A percentile compares a stretch with the other conserved stretches of the same genome.
phyloP scores from a whole-genome alignment of 306 rosid genomes.

The Arachis stenosperma region DNA sequence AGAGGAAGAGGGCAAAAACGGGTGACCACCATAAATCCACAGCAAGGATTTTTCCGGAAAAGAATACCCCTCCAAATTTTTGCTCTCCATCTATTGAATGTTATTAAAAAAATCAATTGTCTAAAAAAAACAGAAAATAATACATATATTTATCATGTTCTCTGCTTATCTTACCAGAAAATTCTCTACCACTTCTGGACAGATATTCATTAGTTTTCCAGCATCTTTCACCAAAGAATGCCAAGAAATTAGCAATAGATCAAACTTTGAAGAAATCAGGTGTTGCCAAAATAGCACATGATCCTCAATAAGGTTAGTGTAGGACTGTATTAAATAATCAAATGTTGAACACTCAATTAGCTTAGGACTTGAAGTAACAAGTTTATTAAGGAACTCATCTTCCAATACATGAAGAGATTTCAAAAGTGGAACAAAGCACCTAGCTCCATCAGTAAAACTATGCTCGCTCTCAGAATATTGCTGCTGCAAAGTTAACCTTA shows the following conservation, averaged over 20 bases:
- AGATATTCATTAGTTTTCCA: slow-evolving; percentile 50
- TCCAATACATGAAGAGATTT: slow-evolving; percentile 64
- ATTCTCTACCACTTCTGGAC: slow-evolving; percentile 55
- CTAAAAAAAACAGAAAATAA: slow-evolving; percentile 9
- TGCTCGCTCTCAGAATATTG: slow-evolving; percentile 53
- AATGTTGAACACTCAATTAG: slow-evolving; percentile 64
- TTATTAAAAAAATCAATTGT: slow-evolving; percentile 28
- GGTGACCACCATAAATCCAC: slow-evolving; percentile 95
- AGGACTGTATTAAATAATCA: slow-evolving; percentile 50
- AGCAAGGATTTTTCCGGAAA: slow-evolving; percentile 67
- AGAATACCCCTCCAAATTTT: slow-evolving; percentile 47
- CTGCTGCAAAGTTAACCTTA: slow-evolving; percentile 66
- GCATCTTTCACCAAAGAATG: slow-evolving; percentile 67
- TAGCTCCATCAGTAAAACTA: slow-evolving; percentile 36
- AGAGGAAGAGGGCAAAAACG: slow-evolving; percentile 64
- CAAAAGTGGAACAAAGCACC: slow-evolving; percentile 47
- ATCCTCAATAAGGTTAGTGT: slow-evolving; percentile 61
- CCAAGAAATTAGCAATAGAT: slow-evolving; percentile 60
- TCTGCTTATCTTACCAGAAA: slow-evolving; percentile 61
- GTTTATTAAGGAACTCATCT: slow-evolving; percentile 59
- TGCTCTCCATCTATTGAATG: slow-evolving; percentile 55
- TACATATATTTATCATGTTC: not conserved
- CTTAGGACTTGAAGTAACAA: slow-evolving; percentile 51
- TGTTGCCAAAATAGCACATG: slow-evolving; percentile 67
- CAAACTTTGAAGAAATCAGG: slow-evolving; percentile 52